Base-by-base conservation (phyloP, 2,329 filamentous ascomycete species). In the Lojkania enalia region DNA sequence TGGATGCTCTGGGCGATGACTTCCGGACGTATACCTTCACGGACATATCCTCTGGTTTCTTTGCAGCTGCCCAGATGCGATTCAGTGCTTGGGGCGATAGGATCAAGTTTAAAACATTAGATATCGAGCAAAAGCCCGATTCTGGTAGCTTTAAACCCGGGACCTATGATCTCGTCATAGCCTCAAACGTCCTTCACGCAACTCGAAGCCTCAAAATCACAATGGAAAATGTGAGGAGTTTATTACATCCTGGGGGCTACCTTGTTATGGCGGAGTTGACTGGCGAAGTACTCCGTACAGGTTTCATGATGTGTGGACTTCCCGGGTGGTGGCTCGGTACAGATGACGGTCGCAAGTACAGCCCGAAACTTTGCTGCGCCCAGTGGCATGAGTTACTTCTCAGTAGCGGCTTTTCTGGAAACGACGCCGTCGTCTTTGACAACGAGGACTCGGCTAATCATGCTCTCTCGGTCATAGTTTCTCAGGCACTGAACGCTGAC, bases 71-170 rank as follows among this genome's bases (percentile, higher is more conserved):
- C 25, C 9, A 7, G 9, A 27, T 7, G n/a, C 7, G 25, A 27
- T 27, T 27, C 25, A 9, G 41, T 11, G 35, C 27, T 3, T 29
- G 19, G n/a, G 15, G 23, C 3, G 11, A 19, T 1, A 38, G 45
- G 14, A 51, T 55, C 9, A 27, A 49, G 4, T 52, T 36, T 25
- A 14, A 12, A 4, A 21, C 45, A 75, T 33, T 50, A 12, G 47
- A 52, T 21, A 42, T 50, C n/a, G 32, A 47, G 35, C 30, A 37
- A 31, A 36, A 44, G 27, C 45, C 46, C 19, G 12, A 6, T 18
- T 21, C 35, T 1, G 43, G 25, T 50, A 79, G 2, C 20, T 77
- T 3, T 30, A 74, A 0, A 41, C 67, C 11, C 73, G 29, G 13
- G 7, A 18, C 36, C 11, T 54, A 42, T 29, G 51, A 54, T 33